Evolutionary conservation across 176 grass and related monocot species (phyloP), one percentile per base, ranked within the genome.

Genomic region (Zea luxurians): DNA sequence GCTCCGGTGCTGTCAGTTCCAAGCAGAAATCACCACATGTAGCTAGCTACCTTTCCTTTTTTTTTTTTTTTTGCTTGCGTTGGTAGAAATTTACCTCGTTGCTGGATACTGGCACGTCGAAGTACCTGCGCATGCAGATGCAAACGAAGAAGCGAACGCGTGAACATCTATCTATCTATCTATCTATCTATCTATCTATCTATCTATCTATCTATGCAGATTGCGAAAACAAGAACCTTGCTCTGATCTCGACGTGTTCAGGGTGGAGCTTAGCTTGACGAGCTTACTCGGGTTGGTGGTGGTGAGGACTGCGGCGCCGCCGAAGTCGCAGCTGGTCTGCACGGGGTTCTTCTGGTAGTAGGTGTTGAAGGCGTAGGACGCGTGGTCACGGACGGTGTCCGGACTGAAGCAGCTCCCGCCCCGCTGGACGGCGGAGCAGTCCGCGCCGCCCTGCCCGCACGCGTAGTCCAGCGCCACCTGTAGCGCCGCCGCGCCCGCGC

Each of bases 381-480:
- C 94, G 59, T 97, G 94, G 64, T 93, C 89, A 17, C 80, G 83
- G 61, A 91, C 65, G 36, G 87, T 93, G 61, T 97, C 85, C 37
- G 91, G 89, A 36, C 78, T 72, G 84, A 82, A 97, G 70, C 94
- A 97, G 85, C 61, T 86, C 27, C 89, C 91, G 47, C 94, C 91
- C 1, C 53, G n/a, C 58, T 91, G 82, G 75, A 97, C 92, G 3
- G 68, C 4, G 4, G 84, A 81, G 78, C 94, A 97, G 68, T 93
- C 94, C 0, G 76, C 91, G 59, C 91, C 94, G 45, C 69, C 41
- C 10, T 86, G 89, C 38, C 85, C 88, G 38, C 94, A 97, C 13
- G 91, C 86, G 53, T 91, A 89, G 89, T 97, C 91, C 68, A 97
- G 62, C 59, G 91, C 94, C 17, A 89, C 89, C 91, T 97, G 89